Conservation (phyloP, 2,329 filamentous ascomycete species). For the Xylariaceae sp. region DNA sequence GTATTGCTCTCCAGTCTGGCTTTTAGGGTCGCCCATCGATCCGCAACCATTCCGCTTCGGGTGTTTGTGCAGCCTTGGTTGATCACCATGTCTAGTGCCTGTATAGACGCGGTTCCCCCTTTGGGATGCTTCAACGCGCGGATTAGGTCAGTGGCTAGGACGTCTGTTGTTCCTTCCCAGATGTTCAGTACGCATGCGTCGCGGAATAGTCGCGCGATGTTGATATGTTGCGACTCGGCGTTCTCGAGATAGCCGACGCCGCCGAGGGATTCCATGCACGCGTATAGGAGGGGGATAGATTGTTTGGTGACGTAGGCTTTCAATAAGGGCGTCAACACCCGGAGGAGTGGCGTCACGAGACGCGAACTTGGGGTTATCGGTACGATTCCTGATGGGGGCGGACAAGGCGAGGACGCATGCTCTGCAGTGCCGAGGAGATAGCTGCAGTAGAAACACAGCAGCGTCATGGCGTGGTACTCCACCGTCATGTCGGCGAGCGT, state of each 20-base stretch:
- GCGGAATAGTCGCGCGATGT: slow-evolving; percentile 53
- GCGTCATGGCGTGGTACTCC: slow-evolving; percentile 39
- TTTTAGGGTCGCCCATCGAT: slow-evolving; percentile 42
- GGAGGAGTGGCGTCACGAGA: slow-evolving; percentile 39
- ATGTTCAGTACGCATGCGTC: slow-evolving; percentile 38
- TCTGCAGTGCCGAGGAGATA: slow-evolving; percentile 35
- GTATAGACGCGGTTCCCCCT: slow-evolving; percentile 35
- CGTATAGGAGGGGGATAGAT: slow-evolving; percentile 16
- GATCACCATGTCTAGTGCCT: slow-evolving; percentile 45
- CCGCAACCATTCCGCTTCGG: slow-evolving; percentile 18
- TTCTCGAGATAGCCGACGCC: slow-evolving; percentile 39
- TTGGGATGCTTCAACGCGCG: slow-evolving; percentile 46
- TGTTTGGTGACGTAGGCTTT: slow-evolving; percentile 44
- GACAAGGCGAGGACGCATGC: slow-evolving; percentile 5
- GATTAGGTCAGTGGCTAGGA: slow-evolving; percentile 56
- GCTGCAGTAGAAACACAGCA: slow-evolving; percentile 31
- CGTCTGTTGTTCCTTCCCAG: slow-evolving; percentile 51
- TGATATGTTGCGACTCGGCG: slow-evolving; percentile 49
- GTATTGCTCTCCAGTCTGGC: slow-evolving; percentile 33
- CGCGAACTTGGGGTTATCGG: slow-evolving; percentile 11
- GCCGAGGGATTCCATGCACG: slow-evolving; percentile 24
- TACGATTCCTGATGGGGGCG: background rate
- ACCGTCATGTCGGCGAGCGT: slow-evolving; percentile 46
- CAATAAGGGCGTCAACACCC: slow-evolving; percentile 57
- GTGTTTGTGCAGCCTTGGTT: slow-evolving; percentile 22